Conservation (phyloP, 441 rosid genomes). For the Mallotus japonicus region DNA sequence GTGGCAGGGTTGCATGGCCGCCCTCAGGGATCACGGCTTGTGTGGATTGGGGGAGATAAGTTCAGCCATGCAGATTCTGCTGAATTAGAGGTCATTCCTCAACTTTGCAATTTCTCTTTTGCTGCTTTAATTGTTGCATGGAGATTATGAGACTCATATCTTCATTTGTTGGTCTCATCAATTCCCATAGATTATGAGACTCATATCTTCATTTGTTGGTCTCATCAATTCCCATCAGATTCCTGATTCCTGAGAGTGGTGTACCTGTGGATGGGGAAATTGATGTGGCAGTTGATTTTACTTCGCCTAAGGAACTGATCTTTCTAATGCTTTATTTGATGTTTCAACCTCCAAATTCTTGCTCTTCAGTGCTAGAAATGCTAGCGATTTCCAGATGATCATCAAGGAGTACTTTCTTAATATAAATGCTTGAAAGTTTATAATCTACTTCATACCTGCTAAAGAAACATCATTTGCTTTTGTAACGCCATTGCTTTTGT, state of each 20-base stretch:
- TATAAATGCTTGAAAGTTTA: conserved; percentile 23
- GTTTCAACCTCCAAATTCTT: conserved; percentile 34
- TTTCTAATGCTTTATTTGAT: conserved; percentile 33
- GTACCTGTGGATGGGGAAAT: conserved; percentile 61
- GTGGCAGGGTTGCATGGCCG: conserved; percentile 70
- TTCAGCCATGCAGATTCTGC: conserved; percentile 40
- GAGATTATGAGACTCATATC: background rate
- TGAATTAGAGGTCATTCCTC: conserved; percentile 52
- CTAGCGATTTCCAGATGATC: background rate
- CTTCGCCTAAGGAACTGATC: conserved; percentile 37
- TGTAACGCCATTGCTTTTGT: conserved; percentile 40
- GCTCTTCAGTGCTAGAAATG: conserved; percentile 30
- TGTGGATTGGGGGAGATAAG: conserved; percentile 81
- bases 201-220: no score
- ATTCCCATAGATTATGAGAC: conserved; percentile 40
- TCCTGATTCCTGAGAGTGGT: conserved; percentile 70
- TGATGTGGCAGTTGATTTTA: conserved; percentile 73
- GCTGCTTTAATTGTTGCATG: background rate
- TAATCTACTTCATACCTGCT: conserved; percentile 23
- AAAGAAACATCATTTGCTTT: conserved; percentile 31
- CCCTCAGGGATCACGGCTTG: conserved; percentile 53
- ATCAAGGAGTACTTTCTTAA: conserved; percentile 31
- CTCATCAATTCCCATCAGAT: no score
- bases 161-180: background rate
- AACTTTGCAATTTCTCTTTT: background rate